Percentiles rank a stretch among this genome's conserved stretches.
These are phyloP conservation scores for Pythium rhizo-oryzae DNA, from an alignment of 352 stramenopile species.

Conservation along the genomic window DNA sequence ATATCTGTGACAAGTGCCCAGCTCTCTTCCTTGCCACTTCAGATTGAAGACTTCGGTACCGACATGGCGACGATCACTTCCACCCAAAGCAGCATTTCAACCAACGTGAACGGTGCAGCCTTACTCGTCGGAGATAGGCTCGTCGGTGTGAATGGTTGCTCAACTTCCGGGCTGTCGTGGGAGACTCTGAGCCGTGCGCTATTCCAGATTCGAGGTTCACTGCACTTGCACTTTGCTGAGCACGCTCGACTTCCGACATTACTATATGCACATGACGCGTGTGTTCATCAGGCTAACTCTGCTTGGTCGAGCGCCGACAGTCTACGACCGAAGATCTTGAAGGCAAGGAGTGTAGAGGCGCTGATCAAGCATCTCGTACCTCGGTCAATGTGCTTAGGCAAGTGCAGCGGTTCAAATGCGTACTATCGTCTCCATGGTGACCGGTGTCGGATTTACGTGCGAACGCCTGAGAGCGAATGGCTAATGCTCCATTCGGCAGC, in stretches of 20 bases:
- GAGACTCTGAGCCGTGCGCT: constrained; percentile 18
- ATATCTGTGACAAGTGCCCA: constrained; percentile 15
- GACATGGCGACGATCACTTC: constrained; percentile 12
- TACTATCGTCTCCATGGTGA: constrained; percentile 79
- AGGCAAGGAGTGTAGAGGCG: constrained; percentile 53
- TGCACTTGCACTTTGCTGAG: constrained; percentile 58
- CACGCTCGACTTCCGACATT: constrained; percentile 31
- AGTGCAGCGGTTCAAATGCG: constrained; percentile 47
- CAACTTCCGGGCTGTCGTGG: constrained; percentile 31
- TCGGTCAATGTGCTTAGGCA: constrained; percentile 58
- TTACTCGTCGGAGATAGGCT: constrained; percentile 51
- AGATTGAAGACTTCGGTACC: constrained; percentile 21
- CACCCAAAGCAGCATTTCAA: neutral
- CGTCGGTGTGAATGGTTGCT: constrained; percentile 65
- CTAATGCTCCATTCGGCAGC: constrained; percentile 29
- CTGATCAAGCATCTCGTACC: constrained; percentile 69
- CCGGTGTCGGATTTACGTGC: constrained; percentile 50
- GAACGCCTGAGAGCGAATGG: constrained; percentile 57
- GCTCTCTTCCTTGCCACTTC: constrained; percentile 17
- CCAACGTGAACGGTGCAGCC: neutral
- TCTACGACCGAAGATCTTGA: constrained; percentile 50
- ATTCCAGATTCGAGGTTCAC: constrained; percentile 22
- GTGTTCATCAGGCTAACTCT: constrained; percentile 59
- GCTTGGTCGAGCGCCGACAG: constrained; percentile 64
- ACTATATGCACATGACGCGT: constrained; percentile 59